Evolutionary conservation across 768 basidiomycete species (phyloP).

Genomic region (Trametes elegans): DNA sequence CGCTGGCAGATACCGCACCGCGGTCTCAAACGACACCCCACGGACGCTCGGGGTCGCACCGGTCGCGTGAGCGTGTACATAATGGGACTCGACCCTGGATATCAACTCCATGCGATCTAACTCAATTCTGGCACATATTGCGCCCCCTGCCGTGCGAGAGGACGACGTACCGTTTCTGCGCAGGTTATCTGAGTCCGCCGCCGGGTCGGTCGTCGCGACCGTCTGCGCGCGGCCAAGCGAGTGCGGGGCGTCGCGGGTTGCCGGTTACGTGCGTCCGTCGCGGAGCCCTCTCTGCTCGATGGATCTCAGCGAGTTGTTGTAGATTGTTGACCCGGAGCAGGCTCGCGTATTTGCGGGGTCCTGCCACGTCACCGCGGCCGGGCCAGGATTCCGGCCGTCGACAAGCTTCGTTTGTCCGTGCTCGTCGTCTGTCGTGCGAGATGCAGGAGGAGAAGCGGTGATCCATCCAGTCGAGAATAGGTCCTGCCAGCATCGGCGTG

Average conservation of each 20-base stretch:
- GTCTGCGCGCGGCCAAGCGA: no score
- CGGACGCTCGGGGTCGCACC: slow-evolving; percentile 12
- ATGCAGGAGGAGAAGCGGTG: neutral
- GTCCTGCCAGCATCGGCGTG: neutral
- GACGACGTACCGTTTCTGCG: neutral
- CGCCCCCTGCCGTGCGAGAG: neutral
- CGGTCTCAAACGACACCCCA: slow-evolving; percentile 11
- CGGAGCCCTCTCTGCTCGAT: no score
- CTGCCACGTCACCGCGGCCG: slow-evolving; percentile 10
- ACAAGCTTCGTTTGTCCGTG: neutral
- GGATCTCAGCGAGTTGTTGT: no score
- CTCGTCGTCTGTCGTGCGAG: slow-evolving; percentile 3
- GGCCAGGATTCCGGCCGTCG: slow-evolving; percentile 6
- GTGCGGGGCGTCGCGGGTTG: no score
- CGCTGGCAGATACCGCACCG: neutral
- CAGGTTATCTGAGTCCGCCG: neutral
- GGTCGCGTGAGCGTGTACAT: slow-evolving; percentile 21
- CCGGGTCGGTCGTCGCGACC: no score
- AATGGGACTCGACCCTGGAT: slow-evolving; percentile 19
- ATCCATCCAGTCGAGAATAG: slow-evolving; percentile 3
- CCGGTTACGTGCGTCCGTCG: no score
- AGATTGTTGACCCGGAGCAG: no score
- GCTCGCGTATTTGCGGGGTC: slow-evolving; percentile 11
- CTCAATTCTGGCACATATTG: slow-evolving; percentile 6
- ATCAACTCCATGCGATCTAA: slow-evolving; percentile 18